Evolutionary conservation across 352 stramenopile species (phyloP), one percentile per base, ranked within the genome.

Genomic region (Thraustotheca clavata): DNA sequence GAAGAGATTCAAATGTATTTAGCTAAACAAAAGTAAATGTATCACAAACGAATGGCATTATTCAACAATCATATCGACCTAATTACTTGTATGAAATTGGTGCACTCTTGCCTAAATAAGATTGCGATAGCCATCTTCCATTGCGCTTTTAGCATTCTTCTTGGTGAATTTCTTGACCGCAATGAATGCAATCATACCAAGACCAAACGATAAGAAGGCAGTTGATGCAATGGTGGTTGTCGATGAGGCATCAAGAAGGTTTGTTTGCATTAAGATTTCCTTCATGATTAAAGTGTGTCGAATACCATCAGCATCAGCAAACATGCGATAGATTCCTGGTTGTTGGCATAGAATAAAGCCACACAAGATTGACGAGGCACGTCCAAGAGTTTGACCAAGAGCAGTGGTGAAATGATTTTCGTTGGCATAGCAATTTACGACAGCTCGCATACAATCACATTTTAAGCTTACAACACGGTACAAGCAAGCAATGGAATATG

Each of bases 101-200:
- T 57, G 48, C 48, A 38, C 48, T 38, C 22, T 54, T 22, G 50
- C 33, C 33, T 65, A 65, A 54, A 65, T 65, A 18, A 65, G 57
- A 41, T 65, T 65, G 38, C 33, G 33, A 26, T 65, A 65, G 7
- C 57, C 57, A 35, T 65, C 57, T 33, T 65, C 57, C 57, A 65
- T 65, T 16, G 57, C 40, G 38, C 57, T 54, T 46, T 65, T 65
- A 32, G 36, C 39, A 24, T 50, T 12, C 6, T 6, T 14, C 34
- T 27, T 1, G 36, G 27, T 31, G 16, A 1, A 24, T 35, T 22
- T 18, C 24, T 65, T 65, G 33, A 32, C 39, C 4, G 38, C 57
- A 2, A 65, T 31, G 24, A 65, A 65, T 3, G 57, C 57, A 27
- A 65, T 20, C 57, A 65, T 65, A n/a, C 57, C 57, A n/a, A 47